Percentiles rank a stretch among this genome's conserved stretches.
These are phyloP conservation scores for Beauveria rudraprayagi DNA, from an alignment of 2,329 filamentous ascomycete species.

Conservation along the genomic window DNA sequence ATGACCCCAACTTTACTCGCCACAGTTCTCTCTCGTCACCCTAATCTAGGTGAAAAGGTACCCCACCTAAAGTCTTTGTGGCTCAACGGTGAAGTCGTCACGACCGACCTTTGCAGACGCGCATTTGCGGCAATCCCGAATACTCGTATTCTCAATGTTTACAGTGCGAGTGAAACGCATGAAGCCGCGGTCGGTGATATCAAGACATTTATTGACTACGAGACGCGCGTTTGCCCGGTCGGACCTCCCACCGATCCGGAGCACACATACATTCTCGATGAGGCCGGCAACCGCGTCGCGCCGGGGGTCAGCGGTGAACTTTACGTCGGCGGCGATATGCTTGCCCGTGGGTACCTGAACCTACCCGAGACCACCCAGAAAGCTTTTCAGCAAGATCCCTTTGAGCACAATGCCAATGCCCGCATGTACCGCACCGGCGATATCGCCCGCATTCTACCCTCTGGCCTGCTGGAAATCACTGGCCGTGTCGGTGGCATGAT, in stretches of 20 bases:
- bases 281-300: slow-evolving; percentile 56
- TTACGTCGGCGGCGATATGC: slow-evolving; percentile 63
- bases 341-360: slow-evolving; percentile 72
- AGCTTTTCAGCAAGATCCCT: slow-evolving; percentile 61
- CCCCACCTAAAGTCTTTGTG: slow-evolving; percentile 63
- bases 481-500: slow-evolving; percentile 73
- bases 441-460: slow-evolving; percentile 57
- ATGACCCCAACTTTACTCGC: slow-evolving; percentile 77
- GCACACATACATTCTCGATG: slow-evolving; percentile 65
- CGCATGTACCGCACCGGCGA: slow-evolving; percentile 72
- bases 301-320: slow-evolving; percentile 61
- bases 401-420: slow-evolving; percentile 48
- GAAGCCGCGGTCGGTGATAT: slow-evolving; percentile 74
- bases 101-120: slow-evolving; percentile 64
- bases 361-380: slow-evolving; percentile 69
- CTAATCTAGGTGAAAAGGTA: slow-evolving; percentile 54
- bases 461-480: slow-evolving; percentile 65
- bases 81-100: slow-evolving; percentile 79
- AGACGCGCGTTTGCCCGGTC: slow-evolving; percentile 63
- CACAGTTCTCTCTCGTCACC: slow-evolving; percentile 62
- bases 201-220: slow-evolving; percentile 53
- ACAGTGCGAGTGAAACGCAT: slow-evolving; percentile 76
- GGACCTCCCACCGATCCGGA: slow-evolving; percentile 60
- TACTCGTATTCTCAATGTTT: slow-evolving; percentile 66
- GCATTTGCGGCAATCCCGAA: slow-evolving; percentile 60